Conservation (phyloP, 495 filamentous ascomycete species). For the Aspergillus wentii region DNA sequence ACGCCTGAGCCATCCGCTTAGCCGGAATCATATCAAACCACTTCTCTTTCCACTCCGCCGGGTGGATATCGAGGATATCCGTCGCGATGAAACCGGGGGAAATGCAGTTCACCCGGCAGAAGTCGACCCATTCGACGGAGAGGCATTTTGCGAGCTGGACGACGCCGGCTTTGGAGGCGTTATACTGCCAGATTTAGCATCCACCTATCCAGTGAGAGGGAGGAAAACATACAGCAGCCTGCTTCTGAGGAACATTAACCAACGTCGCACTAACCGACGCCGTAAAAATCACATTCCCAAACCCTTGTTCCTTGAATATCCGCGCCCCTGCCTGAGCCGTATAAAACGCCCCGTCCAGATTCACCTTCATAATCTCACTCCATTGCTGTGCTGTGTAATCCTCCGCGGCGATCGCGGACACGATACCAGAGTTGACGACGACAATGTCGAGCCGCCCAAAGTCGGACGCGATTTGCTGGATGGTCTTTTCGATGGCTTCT, state of each 20-base stretch:
- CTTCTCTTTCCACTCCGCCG: conserved; percentile 15
- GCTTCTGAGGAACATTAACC: conserved; percentile 43
- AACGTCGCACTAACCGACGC: conserved; percentile 37
- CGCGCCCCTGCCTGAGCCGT: conserved; percentile 37
- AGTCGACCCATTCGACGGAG: conserved; percentile 30
- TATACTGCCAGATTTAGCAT: conserved; percentile 16
- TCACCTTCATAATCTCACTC: conserved; percentile 41
- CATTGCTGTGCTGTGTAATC: conserved; percentile 29
- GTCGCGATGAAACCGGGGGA: conserved; percentile 40
- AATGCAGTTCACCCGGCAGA: conserved; percentile 36
- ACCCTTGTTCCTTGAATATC: conserved; percentile 35
- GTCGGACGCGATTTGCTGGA: conserved; percentile 54
- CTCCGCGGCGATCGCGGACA: conserved; percentile 33
- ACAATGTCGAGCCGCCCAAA: conserved; percentile 72
- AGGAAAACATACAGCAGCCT: conserved; percentile 24
- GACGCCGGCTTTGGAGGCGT: conserved; percentile 31
- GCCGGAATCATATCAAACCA: conserved; percentile 25
- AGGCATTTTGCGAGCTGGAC: conserved; percentile 24
- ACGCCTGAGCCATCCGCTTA: conserved; percentile 17
- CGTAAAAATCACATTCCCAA: conserved; percentile 38
- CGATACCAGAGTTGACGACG: conserved; percentile 70
- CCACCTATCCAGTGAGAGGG: neutral
- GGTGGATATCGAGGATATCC: conserved; percentile 20
- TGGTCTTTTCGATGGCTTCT: conserved; percentile 47
- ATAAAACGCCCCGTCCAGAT: conserved; percentile 44